These are phyloP conservation scores for Phytophthora nicotianae DNA, from an alignment of 352 stramenopile species.

Conservation along the genomic window DNA sequence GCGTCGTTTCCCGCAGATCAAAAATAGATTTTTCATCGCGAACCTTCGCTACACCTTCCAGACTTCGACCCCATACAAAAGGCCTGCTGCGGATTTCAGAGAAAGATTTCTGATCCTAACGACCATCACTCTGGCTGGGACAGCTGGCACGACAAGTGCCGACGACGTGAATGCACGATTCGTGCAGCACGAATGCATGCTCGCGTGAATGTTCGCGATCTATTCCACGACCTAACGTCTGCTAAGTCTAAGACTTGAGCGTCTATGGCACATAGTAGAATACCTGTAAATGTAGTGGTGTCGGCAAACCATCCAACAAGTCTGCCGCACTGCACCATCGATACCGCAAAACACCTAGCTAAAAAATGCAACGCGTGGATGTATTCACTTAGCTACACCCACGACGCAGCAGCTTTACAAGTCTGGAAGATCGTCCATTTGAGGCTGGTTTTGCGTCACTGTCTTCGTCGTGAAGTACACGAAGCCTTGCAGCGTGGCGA, in stretches of 20 bases:
- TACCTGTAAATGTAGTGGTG: no score
- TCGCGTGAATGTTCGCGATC: no score
- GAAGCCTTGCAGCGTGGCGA: constrained; percentile 76
- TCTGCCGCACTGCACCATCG: background rate
- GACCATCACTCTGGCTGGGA: constrained; percentile 26
- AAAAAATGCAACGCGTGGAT: constrained; percentile 6
- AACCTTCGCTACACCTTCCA: constrained; percentile 26
- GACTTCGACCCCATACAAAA: constrained; percentile 19
- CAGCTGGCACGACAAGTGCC: constrained; percentile 12
- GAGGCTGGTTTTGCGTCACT: constrained; percentile 51
- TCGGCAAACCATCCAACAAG: no score
- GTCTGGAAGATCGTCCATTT: constrained; percentile 73
- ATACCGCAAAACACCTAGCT: background rate
- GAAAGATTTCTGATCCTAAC: constrained; percentile 25
- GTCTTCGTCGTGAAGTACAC: constrained; percentile 87
- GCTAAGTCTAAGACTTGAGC: no score
- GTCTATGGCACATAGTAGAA: no score
- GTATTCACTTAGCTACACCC: constrained; percentile 23
- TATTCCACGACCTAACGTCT: background rate
- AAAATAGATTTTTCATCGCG: constrained; percentile 15
- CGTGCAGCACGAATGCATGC: no score
- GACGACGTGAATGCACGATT: no score
- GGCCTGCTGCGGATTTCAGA: constrained; percentile 19
- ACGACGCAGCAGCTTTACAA: constrained; percentile 34
- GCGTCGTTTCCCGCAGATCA: constrained; percentile 22